Conservation (phyloP, 1,284 basidiomycete genomes). For the Heterobasidion annosum region DNA sequence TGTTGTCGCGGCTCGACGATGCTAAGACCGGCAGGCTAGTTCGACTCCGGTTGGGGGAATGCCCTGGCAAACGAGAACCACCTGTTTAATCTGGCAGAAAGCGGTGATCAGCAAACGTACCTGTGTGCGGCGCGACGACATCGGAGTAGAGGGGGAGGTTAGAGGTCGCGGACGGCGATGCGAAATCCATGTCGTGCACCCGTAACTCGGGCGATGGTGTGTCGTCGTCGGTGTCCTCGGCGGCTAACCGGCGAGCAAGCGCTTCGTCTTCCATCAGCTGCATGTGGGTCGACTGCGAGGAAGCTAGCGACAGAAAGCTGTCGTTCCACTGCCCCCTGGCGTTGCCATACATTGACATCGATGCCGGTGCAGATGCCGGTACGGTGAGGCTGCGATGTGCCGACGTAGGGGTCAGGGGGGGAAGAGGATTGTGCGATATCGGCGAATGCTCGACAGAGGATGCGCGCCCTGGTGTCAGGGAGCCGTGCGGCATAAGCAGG, state of each 20-base stretch:
- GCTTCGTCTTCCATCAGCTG: slow-evolving; percentile 28
- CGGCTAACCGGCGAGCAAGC: slow-evolving; percentile 21
- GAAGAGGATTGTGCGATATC: background rate
- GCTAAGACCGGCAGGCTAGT: background rate
- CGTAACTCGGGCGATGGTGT: background rate
- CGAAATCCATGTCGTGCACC: background rate
- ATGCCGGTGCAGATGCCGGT: background rate
- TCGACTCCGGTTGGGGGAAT: background rate
- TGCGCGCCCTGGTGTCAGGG: background rate
- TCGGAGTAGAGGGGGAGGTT: background rate
- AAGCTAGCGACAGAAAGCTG: slow-evolving; percentile 2
- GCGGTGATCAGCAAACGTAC: background rate
- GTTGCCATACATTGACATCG: background rate
- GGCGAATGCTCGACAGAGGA: background rate
- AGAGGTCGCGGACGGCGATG: background rate
- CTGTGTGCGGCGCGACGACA: background rate
- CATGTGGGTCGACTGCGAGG: slow-evolving; percentile 1
- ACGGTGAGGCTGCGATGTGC: background rate
- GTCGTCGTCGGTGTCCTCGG: slow-evolving; percentile 16
- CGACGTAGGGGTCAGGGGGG: background rate
- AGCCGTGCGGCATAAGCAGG: background rate
- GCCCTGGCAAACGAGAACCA: background rate
- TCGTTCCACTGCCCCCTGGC: background rate
- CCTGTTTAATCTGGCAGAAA: background rate
- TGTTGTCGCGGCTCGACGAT: background rate